Percentiles rank a stretch among this genome's conserved stretches.
phyloP scores from a whole-genome alignment of 2,329 filamentous ascomycete genomes.

The Verticillium nonalfalfae region DNA sequence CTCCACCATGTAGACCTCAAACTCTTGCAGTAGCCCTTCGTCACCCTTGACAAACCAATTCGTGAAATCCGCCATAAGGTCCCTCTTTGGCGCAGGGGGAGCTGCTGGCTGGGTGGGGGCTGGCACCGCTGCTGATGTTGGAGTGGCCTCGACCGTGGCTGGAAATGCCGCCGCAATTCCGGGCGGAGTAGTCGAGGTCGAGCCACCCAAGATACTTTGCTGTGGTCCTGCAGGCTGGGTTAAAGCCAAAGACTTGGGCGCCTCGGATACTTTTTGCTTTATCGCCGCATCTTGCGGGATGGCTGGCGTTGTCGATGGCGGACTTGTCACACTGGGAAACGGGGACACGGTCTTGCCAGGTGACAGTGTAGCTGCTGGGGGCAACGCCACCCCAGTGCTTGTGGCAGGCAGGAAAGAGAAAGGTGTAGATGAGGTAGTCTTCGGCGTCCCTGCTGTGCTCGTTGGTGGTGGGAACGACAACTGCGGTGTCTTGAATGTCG shows the following conservation, averaged over 20 bases:
- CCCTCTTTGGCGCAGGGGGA: conserved; percentile 14
- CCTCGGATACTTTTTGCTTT: neutral
- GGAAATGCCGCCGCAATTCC: neutral
- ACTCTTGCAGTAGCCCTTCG: conserved; percentile 43
- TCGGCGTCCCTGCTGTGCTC: neutral
- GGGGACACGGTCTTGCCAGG: neutral
- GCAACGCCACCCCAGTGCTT: neutral
- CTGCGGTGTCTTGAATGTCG: neutral
- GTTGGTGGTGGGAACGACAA: neutral
- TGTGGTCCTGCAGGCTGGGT: neutral
- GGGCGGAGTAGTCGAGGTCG: neutral
- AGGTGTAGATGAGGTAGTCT: neutral
- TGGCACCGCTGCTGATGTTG: neutral
- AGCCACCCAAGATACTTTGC: neutral
- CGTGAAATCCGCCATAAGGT: conserved; percentile 42
- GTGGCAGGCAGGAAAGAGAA: neutral
- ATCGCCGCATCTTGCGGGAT: neutral
- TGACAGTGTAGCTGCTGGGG: neutral
- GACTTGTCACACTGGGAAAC: neutral
- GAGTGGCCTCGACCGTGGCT: neutral
- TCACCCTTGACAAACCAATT: conserved; percentile 51
- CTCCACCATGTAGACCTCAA: conserved; percentile 38
- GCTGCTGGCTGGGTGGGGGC: neutral
- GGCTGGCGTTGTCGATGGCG: neutral
- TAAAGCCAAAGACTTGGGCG: neutral